These are phyloP conservation scores for Alloteropsis semialata DNA, from an alignment of 176 grass and related monocot species.

Conservation along the genomic window DNA sequence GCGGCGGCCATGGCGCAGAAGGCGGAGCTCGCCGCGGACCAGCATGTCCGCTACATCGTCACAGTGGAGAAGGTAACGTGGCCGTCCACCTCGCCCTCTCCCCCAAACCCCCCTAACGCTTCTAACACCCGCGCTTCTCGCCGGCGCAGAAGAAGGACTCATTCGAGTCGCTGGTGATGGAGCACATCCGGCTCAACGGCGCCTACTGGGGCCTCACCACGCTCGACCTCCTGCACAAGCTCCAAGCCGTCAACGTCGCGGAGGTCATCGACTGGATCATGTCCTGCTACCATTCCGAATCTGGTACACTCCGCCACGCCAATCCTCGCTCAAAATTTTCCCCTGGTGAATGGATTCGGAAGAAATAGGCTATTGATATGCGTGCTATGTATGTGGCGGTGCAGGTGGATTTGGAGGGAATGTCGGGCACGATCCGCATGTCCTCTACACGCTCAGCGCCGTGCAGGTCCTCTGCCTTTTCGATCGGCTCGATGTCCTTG, in stretches of 20 bases:
- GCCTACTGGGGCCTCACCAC: conserved; percentile 95
- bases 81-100: background rate
- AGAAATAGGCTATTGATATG: background rate
- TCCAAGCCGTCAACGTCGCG: conserved; percentile 53
- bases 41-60: conserved; percentile 83
- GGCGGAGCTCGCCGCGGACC: conserved; percentile 55
- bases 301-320: conserved; percentile 25
- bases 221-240: conserved; percentile 78
- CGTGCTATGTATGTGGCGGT: conserved; percentile 11
- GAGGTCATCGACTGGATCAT: conserved; percentile 83
- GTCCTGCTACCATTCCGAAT: conserved; percentile 73
- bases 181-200: conserved; percentile 81
- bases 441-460: conserved; percentile 77
- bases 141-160: conserved; percentile 69
- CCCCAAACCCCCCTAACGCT: too few relatives aligned
- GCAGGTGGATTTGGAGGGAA: conserved; percentile 91
- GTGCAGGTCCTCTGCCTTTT: conserved; percentile 84
- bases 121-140: background rate
- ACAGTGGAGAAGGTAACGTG: conserved; percentile 74
- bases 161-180: conserved; percentile 78
- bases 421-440: conserved; percentile 74
- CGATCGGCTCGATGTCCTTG: conserved; percentile 63
- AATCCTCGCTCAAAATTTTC: background rate
- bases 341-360: background rate
- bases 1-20: conserved; percentile 13